A percentile compares a stretch with the other conserved stretches of the same genome.
phyloP scores from a whole-genome alignment of 768 basidiomycete genomes.

The Lactifluus subvellereus region DNA sequence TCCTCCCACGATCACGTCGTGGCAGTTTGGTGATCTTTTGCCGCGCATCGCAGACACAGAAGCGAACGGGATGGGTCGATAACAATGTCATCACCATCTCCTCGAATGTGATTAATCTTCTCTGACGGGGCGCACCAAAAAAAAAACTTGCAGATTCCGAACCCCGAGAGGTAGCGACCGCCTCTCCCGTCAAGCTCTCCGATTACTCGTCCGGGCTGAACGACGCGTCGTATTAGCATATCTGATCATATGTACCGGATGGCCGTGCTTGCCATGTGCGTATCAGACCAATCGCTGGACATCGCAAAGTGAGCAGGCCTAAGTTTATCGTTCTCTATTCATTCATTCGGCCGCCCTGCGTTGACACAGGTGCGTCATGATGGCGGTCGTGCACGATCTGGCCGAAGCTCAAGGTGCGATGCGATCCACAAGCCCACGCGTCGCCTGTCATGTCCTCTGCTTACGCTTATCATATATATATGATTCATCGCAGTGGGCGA shows the following conservation, averaged over 20 bases:
- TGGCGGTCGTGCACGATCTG: conserved; percentile 89
- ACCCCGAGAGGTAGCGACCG: conserved; percentile 66
- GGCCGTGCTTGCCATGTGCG: conserved; percentile 89
- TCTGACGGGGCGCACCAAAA: conserved; percentile 3
- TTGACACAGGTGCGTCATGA: conserved; percentile 67
- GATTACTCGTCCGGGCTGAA: background rate
- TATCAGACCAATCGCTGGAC: conserved; percentile 66
- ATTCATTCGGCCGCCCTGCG: background rate
- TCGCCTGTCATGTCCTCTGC: background rate
- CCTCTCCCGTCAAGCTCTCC: background rate
- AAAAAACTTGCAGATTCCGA: conserved; percentile 51
- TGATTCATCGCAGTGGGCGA: conserved; percentile 68
- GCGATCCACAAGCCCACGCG: background rate
- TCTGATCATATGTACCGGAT: conserved; percentile 98
- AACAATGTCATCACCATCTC: conserved; percentile 47
- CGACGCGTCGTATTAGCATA: conserved; percentile 36
- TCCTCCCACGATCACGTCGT: background rate
- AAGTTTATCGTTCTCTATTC: background rate
- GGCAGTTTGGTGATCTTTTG: background rate
- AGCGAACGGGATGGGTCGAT: conserved; percentile 92
- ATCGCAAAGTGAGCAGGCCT: conserved; percentile 52
- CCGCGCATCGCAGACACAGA: conserved; percentile 65
- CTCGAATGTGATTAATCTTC: background rate
- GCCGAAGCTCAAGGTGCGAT: conserved; percentile 84
- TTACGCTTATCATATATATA: background rate